Evolutionary conservation across 2,329 filamentous ascomycete species (phyloP), one percentile per base, ranked within the genome.

Genomic region (Fusarium armeniacum): DNA sequence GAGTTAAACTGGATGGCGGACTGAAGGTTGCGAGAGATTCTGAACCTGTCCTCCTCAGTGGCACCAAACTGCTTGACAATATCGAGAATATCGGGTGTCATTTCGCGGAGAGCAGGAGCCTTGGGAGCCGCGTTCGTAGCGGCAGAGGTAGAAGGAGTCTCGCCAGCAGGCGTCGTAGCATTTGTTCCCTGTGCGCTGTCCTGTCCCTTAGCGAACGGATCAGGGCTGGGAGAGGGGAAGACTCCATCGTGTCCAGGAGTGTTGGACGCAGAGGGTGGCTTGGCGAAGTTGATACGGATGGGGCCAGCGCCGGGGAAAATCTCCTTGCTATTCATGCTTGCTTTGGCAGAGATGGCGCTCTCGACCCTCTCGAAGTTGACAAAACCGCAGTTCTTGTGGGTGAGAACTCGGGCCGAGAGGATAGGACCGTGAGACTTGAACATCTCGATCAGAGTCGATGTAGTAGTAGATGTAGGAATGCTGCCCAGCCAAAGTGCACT

Each of bases 371-470:
- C 94, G 76, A 97, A 99, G 80, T 99, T 99, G 77, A 99, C 95
- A 74, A 99, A 99, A 5, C 95, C 96, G 78, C 96, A 99, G 81
- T 97, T 98, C 86, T 99, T 99, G 84, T 99, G 94, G 1, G 96
- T 98, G 66, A 99, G 85, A 6, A 99, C 96, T 69, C 96, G 89
- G 30, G 93, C 95, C 5, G 95, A 98, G 71, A 96, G 87, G 68
- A 99, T 97, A 5, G 91, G 87, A 12, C 96, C 96, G 72, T 96
- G 97, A n/a, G 90, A 87, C 79, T 93, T 93, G 83, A 99, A 99
- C 82, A 98, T 97, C 70, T 97, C 94, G 60, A 93, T 93, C 65
- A 99, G 83, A 1, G 96, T 98, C 2, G 95, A 97, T 13, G 96
- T 94, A 0, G 96, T 99, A 3, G 96, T 99, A 4, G 96, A 98